Base-by-base conservation (phyloP, 1,284 basidiomycete species). In the Wallemia mellicola region DNA sequence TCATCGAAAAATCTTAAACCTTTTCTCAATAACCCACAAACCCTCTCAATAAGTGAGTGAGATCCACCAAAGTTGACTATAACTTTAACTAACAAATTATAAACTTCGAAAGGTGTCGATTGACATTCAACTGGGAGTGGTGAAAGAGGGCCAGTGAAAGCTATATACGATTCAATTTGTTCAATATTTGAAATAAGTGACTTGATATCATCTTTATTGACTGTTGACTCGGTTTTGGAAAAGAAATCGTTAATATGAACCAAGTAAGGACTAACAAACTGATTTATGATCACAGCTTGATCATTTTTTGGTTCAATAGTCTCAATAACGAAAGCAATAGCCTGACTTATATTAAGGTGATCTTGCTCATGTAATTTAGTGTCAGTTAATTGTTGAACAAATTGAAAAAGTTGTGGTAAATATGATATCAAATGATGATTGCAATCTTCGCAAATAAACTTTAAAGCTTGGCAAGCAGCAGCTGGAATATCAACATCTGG, bases 391-490 rank as follows among this genome's bases (percentile, higher is more conserved):
- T 48, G 38, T 17, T 11, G 14, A n/a, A 11, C 19, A n/a, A 48
- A 48, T 67, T 83, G 86, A 32, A 70, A 86, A 1, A 99, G 75
- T 61, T 91, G 88, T 0, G 88, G 84, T 28, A 98, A 73, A 72
- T 86, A 94, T 19, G 91, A 81, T 24, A 89, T 80, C 27, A 99
- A 76, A 70, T 96, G 91, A 72, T 77, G 74, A 72, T 81, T 84
- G 73, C 94, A 98, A 70, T 99, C 94, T 69, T 94, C 85, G 71
- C 94, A 98, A 62, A 99, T 75, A 70, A 86, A 96, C 69, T 89
- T 92, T 72, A 99, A 76, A 2, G 94, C 91, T 67, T 95, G 89
- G 1, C 91, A 87, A 9, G 94, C 87, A 9, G 94, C 94, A 11
- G 89, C 87, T 62, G 81, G 80, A 22, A 98, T 89, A 28, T 72